Evolutionary conservation across 495 filamentous ascomycete species (phyloP).

Genomic region (Rusavskia elegans): DNA sequence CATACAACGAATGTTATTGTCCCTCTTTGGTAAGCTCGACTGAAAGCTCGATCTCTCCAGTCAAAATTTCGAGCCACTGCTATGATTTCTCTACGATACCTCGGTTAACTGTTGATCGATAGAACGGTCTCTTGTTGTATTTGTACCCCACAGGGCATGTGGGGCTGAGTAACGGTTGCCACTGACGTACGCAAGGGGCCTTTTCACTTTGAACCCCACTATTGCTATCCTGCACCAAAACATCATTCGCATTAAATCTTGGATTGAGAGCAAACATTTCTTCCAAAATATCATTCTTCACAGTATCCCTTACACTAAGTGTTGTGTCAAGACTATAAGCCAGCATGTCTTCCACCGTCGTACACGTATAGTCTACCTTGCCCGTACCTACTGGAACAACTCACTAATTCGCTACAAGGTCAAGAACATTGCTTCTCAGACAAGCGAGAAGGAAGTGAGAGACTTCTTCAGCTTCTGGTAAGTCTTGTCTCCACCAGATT

Average conservation of each 20-base stretch:
- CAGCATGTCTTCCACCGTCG: constrained; percentile 33
- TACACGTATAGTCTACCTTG: constrained; percentile 25
- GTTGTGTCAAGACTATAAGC: background rate
- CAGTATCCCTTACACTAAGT: background rate
- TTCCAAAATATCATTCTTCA: background rate
- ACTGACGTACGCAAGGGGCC: constrained; percentile 1
- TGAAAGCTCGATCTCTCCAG: too few relatives aligned
- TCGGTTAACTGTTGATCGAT: too few relatives aligned
- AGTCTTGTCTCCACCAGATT: constrained; percentile 6
- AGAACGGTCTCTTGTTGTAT: too few relatives aligned
- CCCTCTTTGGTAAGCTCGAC: too few relatives aligned
- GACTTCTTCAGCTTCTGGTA: constrained; percentile 99
- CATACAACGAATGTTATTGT: too few relatives aligned
- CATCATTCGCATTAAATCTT: background rate
- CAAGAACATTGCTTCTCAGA: constrained; percentile 67
- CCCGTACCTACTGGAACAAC: background rate
- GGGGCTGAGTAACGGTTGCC: background rate
- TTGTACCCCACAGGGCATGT: too few relatives aligned
- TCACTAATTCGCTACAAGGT: constrained; percentile 15
- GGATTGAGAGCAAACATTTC: background rate
- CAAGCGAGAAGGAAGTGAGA: constrained; percentile 75
- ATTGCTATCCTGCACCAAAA: background rate
- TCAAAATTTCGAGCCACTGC: too few relatives aligned
- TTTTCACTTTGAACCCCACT: background rate
- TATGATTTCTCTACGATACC: too few relatives aligned